Evolutionary conservation across 2,329 filamentous ascomycete genomes (phyloP), one percentile per base, ranked within the genome.

Genomic region (Acrocalymma vagum): DNA sequence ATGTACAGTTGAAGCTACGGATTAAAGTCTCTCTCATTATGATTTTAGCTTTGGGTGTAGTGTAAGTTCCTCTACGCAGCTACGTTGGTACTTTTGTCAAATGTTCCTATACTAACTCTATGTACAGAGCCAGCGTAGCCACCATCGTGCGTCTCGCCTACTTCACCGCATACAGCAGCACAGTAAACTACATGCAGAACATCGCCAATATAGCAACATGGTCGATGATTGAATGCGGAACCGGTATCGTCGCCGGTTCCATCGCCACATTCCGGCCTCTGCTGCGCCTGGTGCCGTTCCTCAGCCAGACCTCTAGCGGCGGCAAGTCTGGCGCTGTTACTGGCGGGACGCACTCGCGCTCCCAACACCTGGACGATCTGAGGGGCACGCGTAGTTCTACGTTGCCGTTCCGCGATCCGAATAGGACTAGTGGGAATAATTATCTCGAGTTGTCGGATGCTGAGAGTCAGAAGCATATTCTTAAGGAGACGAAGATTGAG

Each of bases 211-310:
- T 75, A 18, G 68, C 65, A 2, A 56, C 73, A 22, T 74, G 71
- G 70, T 72, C 70, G 9, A 57, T 75, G 27, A 57, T 74, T 22
- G 74, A 76, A 45, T 69, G 70, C 41, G 73, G 68, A 9, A 70
- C 71, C 27, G 74, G 73, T 13, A 73, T 78, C 48, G 62, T 71
- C 4, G 72, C 74, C 11, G 74, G 71, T 9, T 74, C 71, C 14
- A 55, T 75, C 23, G 66, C 71, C 3, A 67, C 71, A 7, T 65
- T 75, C n/a, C 71, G 72, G 2, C 72, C 72, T 3, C 51, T 75
- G 7, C 64, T 74, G 2, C 34, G 30, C 8, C 39, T 33, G 17
- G 7, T 42, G 7, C 35, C 41, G 22, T 63, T 55, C 23, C 50
- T 65, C 11, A 53, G 60, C 6, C 42, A 58, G 6, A 48, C 62